Evolutionary conservation across 2,329 filamentous ascomycete genomes (phyloP), one percentile per base, ranked within the genome.

Genomic region (Diaporthe citri): DNA sequence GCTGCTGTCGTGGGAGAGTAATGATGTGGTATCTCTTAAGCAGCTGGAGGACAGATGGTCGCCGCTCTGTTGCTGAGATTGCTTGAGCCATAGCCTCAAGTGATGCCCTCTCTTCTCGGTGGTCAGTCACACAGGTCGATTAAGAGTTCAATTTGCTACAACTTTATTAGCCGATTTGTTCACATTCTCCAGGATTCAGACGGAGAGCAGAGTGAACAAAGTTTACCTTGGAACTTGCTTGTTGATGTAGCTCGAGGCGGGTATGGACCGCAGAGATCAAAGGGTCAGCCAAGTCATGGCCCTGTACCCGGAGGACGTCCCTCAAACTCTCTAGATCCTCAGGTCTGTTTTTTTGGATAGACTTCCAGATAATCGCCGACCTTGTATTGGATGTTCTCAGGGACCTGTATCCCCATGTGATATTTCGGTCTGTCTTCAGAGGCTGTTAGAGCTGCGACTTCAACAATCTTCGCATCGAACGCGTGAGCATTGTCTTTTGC

Each of bases 31-130:
- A 88, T 9, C 85, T 84, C 76, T 89, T 87, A 2, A 92, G 85
- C 3, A 92, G 83, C 73, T 91, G 89, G 2, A 92, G 84, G 0
- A 88, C 79, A 0, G 87, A 88, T 43, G 88, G 80, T n/a, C 87
- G 86, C 41, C 41, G 15, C 41, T 76, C 88, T 89, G 25, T 51
- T 22, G 20, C 4, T n/a, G n/a, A 31, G 34, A 46, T 25, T 28
- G 5, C 15, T 25, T 41, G 25, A 34, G 28, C 43, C 56, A 55
- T 36, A 17, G 56, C 70, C 20, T 52, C n/a, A 3, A 72, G 28
- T 5, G 55, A 25, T n/a, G 46, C 9, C 39, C 22, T 43, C 13
- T 72, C 70, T 20, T 72, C 70, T 10, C 13, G 25, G 56, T 22
- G 25, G 56, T 52, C 8, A 5, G 43, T n/a, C 22, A 22, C 70